Evolutionary conservation across 2,329 filamentous ascomycete species (phyloP).

Genomic region (Verticillium klebahnii): DNA sequence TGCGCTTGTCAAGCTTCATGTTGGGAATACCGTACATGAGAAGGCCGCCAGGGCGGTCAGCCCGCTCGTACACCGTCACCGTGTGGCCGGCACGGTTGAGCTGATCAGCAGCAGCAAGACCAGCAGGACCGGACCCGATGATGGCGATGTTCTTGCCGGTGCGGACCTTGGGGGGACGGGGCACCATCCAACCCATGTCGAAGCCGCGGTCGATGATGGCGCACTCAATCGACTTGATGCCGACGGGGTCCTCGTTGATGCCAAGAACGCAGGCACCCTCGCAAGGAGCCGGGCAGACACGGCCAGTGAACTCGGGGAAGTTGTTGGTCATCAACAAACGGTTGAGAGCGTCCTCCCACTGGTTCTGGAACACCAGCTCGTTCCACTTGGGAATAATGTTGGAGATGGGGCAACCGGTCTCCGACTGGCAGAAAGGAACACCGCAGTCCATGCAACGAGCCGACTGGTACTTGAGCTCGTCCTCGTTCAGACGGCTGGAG

Average conservation of each 20-base stretch:
- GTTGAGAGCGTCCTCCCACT: conserved; percentile 91
- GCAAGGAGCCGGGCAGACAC: conserved; percentile 93
- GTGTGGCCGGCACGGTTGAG: conserved; percentile 87
- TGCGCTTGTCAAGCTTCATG: conserved; percentile 98
- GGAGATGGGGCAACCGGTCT: conserved; percentile 90
- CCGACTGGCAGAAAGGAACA: conserved; percentile 96
- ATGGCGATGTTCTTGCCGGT: conserved; percentile 86
- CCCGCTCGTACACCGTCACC: conserved; percentile 89
- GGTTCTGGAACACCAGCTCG: conserved; percentile 68
- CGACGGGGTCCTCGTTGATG: conserved; percentile 94
- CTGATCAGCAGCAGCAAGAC: conserved; percentile 87
- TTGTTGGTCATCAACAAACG: conserved; percentile 95
- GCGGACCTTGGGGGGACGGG: conserved; percentile 69
- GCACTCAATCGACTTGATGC: conserved; percentile 97
- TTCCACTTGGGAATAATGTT: conserved; percentile 99
- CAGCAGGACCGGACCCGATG: conserved; percentile 88
- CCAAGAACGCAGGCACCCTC: conserved; percentile 94
- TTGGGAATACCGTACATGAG: conserved; percentile 99
- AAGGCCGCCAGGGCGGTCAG: conserved; percentile 84
- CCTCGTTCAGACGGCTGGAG: conserved; percentile 80
- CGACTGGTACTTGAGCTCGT: conserved; percentile 94
- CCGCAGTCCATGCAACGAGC: conserved; percentile 98
- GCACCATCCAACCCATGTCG: conserved; percentile 97
- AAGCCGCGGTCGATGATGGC: conserved; percentile 97
- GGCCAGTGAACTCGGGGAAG: conserved; percentile 96